Evolutionary conservation across 345 rosid species (phyloP), one percentile per base, ranked within the genome.

Genomic region (Eutrema yunnanense): DNA sequence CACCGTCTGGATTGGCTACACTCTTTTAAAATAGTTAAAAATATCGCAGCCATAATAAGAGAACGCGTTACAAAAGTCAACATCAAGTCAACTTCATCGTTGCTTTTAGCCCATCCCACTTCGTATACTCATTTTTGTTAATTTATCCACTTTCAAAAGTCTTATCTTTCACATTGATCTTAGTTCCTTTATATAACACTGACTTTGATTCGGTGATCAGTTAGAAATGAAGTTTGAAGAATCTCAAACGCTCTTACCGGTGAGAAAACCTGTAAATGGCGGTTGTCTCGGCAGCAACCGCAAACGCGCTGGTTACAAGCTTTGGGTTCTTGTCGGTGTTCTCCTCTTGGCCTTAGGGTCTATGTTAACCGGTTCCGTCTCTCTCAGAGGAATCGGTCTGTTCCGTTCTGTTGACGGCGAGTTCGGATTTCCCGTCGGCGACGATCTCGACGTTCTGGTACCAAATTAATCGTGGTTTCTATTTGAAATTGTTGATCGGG

Each of bases 381-480:
- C 96, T 54, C 92, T 92, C 66, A 84, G 86, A 82, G 86, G 90
- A 83, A 86, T 88, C 55, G 41, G 87, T 62, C 61, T 79, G 9
- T 61, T 82, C 67, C 86, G 80, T 44, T 64, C 82, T 2, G 56
- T 55, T 13, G 78, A 82, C 75, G 82, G 80, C 50, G 62, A 62
- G 58, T 58, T 30, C 30, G 73, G 76, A n/a, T 77, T 83, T 32
- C 59, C 79, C 43, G 19, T 46, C 74, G 72, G 53, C 61, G 82
- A 81, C 11, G 98, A 92, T 81, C 87, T 88, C 74, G 98, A 90
- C 79, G 59, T 90, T 59, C 82, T 90, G 67, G 96, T 88, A 78
- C 30, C 9, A 38, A 36, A 19, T 34, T 19, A 14, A 3, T 7
- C 8, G 27, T 48, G 27, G 11, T 48, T 48, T 48, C 2, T 3